Percentiles rank a stretch among this genome's conserved stretches.
Conservation (phyloP, 495 filamentous ascomycete genomes). For the Aspergillus bertholletiae region DNA sequence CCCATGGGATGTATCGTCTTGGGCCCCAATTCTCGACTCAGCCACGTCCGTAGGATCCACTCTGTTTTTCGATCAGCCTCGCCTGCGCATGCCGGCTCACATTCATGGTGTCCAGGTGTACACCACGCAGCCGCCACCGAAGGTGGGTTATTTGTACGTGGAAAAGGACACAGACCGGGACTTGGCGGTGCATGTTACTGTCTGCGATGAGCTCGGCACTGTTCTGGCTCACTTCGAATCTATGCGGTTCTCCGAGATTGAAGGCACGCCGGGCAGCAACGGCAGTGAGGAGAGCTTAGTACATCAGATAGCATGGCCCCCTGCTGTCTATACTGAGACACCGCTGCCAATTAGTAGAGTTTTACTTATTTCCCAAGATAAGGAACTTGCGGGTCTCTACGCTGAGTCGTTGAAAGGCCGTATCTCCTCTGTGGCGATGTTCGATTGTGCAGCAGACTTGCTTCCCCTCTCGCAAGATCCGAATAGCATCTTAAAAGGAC, state of each 20-base stretch:
- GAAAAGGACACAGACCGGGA: neutral
- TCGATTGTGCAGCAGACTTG: neutral
- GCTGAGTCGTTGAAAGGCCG: too few species aligned
- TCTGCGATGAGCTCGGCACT: slow-evolving; percentile 23
- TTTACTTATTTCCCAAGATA: slow-evolving; percentile 17
- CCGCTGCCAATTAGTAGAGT: slow-evolving; percentile 17
- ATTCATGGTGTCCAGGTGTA: slow-evolving; percentile 7
- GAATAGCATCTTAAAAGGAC: neutral
- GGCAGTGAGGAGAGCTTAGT: slow-evolving; percentile 25
- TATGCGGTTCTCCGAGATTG: slow-evolving; percentile 36
- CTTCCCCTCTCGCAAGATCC: too few species aligned
- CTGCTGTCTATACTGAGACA: slow-evolving; percentile 16
- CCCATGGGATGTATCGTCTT: slow-evolving; percentile 35
- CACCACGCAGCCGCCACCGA: neutral
- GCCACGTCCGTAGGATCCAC: slow-evolving; percentile 47
- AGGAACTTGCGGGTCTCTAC: neutral
- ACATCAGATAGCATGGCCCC: slow-evolving; percentile 32
- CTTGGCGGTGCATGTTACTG: neutral
- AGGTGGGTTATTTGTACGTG: neutral
- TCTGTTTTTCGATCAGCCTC: slow-evolving; percentile 35
- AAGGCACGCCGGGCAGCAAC: slow-evolving; percentile 22
- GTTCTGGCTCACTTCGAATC: slow-evolving; percentile 23
- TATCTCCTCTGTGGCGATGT: too few species aligned
- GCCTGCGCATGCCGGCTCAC: slow-evolving; percentile 39
- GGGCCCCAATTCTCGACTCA: slow-evolving; percentile 44